A percentile compares a stretch with the other conserved stretches of the same genome.
Conservation (phyloP, 306 rosid genomes). For the Malus fusca region DNA sequence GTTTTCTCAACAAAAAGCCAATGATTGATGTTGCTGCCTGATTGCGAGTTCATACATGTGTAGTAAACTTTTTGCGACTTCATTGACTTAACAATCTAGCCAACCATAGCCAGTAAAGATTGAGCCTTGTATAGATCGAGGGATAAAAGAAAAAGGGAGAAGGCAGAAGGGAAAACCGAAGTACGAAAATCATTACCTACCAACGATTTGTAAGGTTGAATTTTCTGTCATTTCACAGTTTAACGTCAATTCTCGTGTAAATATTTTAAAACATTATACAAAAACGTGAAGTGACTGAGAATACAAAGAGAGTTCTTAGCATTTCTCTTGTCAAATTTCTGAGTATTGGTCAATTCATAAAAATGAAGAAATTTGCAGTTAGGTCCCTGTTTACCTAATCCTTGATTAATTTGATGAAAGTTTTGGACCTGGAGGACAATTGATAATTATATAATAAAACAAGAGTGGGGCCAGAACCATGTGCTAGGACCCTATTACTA, state of each 20-base stretch:
- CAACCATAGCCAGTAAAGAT: background rate
- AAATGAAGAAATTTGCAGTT: background rate
- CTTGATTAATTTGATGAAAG: background rate
- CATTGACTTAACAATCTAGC: background rate
- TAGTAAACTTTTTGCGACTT: background rate
- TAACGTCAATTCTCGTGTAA: fast-evolving
- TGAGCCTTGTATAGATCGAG: background rate
- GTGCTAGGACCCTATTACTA: constrained; percentile 7
- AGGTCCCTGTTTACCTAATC: background rate
- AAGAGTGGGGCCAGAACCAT: constrained; percentile 9
- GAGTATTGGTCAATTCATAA: background rate
- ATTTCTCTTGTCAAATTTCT: background rate
- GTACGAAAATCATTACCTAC: background rate
- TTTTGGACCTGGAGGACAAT: background rate
- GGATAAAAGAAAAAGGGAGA: too few species aligned
- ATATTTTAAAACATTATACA: too few species aligned
- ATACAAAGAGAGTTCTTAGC: too few species aligned
- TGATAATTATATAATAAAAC: background rate
- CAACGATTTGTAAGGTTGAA: background rate
- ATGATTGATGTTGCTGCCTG: constrained; percentile 6
- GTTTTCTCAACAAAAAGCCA: constrained; percentile 5
- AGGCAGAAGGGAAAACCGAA: background rate
- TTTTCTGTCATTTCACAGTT: fast-evolving
- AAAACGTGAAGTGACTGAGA: too few species aligned
- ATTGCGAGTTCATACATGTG: background rate